phyloP scores from a whole-genome alignment of 257 asterid genomes.

The Linderniella brevidens region DNA sequence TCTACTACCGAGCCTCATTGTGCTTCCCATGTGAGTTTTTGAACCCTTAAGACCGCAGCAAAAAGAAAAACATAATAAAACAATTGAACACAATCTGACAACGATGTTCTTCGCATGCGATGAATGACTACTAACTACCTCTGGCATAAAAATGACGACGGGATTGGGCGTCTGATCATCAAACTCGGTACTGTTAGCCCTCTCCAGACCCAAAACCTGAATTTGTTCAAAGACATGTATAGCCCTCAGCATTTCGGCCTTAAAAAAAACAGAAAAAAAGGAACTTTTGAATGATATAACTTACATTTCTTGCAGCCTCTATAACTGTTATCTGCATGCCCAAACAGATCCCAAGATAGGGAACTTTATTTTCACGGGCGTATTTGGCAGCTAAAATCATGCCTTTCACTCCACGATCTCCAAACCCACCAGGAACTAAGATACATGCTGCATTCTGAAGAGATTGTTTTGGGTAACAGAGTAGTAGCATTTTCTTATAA shows the following conservation, averaged over 20 bases:
- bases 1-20: conserved; percentile 95
- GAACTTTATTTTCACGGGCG: conserved; percentile 75
- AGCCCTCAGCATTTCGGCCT: background rate
- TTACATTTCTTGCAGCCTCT: conserved; percentile 84
- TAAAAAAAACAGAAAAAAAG: background rate
- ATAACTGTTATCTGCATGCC: conserved; percentile 97
- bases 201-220: conserved; percentile 60
- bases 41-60: conserved; percentile 41
- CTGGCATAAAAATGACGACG: conserved; percentile 95
- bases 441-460: conserved; percentile 74
- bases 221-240: background rate
- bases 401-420: conserved; percentile 93
- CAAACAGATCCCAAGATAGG: conserved; percentile 93
- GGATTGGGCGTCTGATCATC: conserved; percentile 51
- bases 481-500: background rate
- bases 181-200: conserved; percentile 81
- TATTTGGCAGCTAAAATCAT: conserved; percentile 96
- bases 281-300: conserved; percentile 9
- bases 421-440: conserved; percentile 98
- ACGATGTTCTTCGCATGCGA: background rate
- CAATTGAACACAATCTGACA: background rate
- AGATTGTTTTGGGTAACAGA: conserved; percentile 4
- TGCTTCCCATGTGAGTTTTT: conserved; percentile 93
- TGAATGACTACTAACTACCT: conserved; percentile 26
- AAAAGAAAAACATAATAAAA: background rate